Conservation (phyloP, 352 stramenopile genomes). For the Pythium brachiatum region DNA sequence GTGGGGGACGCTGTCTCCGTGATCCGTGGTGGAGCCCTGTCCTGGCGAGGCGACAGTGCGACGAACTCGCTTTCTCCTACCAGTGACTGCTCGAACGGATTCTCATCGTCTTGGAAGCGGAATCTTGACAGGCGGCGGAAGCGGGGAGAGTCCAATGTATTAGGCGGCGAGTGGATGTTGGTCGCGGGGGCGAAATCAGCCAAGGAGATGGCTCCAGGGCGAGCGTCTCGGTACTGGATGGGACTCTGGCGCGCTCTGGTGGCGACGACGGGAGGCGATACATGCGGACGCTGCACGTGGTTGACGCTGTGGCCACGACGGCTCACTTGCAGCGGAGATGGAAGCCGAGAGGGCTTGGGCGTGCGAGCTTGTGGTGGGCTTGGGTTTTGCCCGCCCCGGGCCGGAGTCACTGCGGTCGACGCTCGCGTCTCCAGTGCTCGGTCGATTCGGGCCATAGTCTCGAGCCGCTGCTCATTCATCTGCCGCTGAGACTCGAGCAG, state of each 20-base stretch:
- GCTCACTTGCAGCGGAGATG: slow-evolving; percentile 15
- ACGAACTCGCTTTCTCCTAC: slow-evolving; percentile 71
- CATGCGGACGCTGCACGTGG: slow-evolving; percentile 17
- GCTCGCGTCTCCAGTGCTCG: slow-evolving; percentile 8
- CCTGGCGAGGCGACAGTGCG: slow-evolving; percentile 30
- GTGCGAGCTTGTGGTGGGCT: neutral
- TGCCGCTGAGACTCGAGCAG: slow-evolving; percentile 60
- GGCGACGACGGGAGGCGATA: slow-evolving; percentile 8
- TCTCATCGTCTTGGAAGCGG: slow-evolving; percentile 29
- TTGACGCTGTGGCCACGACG: slow-evolving; percentile 20
- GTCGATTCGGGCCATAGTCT: slow-evolving; percentile 24
- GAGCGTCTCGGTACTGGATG: slow-evolving; percentile 24
- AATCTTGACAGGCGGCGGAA: slow-evolving; percentile 45
- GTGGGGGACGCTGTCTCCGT: slow-evolving; percentile 34
- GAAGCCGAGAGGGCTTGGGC: slow-evolving; percentile 4
- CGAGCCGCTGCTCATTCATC: slow-evolving; percentile 51
- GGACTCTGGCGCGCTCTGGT: slow-evolving; percentile 9
- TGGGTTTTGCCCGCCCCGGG: neutral
- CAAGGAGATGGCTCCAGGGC: slow-evolving; percentile 60
- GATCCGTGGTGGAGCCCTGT: slow-evolving; percentile 24
- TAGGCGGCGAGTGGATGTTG: slow-evolving; percentile 26
- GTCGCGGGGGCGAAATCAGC: slow-evolving; percentile 47
- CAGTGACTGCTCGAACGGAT: slow-evolving; percentile 55
- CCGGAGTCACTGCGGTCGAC: neutral
- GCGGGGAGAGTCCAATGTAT: slow-evolving; percentile 34